A percentile compares a stretch with the other conserved stretches of the same genome.
Evolutionary conservation across 23 red algal genomes (phyloP).

Genomic region (Gracilaria gracilis): DNA sequence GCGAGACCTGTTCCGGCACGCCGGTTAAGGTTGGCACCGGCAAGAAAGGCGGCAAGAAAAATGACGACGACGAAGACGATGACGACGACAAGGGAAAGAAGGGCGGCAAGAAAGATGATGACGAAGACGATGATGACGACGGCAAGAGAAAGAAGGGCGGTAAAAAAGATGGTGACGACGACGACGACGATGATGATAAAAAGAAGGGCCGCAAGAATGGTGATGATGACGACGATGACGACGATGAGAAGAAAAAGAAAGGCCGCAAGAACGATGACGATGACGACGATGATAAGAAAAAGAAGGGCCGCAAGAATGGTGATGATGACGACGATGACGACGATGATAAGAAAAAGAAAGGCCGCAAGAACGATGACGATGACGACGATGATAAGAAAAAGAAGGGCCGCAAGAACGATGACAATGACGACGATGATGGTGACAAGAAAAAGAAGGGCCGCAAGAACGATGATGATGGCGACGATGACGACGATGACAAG

Average conservation of each 20-base stretch:
- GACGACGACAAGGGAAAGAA: not conserved
- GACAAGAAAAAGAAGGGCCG: not conserved
- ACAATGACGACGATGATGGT: not conserved
- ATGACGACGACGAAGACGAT: not conserved
- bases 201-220: not conserved
- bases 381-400: constrained; percentile 29
- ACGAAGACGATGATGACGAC: not conserved
- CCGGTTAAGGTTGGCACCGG: not conserved
- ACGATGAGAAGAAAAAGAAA: not conserved
- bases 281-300: not conserved
- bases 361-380: not conserved
- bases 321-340: too few species aligned
- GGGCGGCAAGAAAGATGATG: not conserved
- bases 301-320: not conserved
- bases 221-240: not conserved
- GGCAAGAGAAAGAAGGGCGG: not conserved
- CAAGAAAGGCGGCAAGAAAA: not conserved
- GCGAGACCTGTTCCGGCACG: not conserved
- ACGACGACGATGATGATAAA: not conserved
- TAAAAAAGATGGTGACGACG: not conserved
- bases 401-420: not conserved
- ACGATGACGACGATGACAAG: not conserved
- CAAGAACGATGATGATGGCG: not conserved
- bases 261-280: not conserved
- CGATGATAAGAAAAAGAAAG: too few species aligned